Base-by-base conservation (phyloP, 345 rosid genomes). In the Populus euphratica region DNA sequence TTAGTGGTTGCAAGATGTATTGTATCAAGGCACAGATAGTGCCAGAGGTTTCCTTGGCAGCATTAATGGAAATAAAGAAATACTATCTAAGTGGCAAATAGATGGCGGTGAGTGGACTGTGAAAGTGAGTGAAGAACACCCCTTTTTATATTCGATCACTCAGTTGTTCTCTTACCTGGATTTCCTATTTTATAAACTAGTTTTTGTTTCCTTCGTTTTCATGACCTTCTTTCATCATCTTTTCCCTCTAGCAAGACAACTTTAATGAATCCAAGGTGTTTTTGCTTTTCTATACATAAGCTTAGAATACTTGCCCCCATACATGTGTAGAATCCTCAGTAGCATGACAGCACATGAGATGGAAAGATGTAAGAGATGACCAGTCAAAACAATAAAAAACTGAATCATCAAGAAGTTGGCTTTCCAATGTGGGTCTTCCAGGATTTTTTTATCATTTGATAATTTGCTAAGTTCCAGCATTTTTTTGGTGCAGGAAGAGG, bases 11-110 rank as follows among this genome's bases (percentile, higher is more conserved):
- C 83, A 78, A 75, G 81, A 69, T 82, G 77, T 72, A 44, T 41
- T 33, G 81, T 56, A 23, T 23, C 5, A 59, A 83, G 62, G 76
- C 77, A 68, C 78, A 80, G 84, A 85, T 83, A 81, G 74, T 87
- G 90, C 87, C 89, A 87, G 89, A 82, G 82, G 78, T 59, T 81
- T 74, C 78, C 81, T 76, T 85, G 90, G 92, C 85, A 75, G 82
- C 72, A 86, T 76, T 78, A 52, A 50, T 50, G 82, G 50, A 52
- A 62, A 70, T 73, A 69, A 78, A 78, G 62, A 67, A 83, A 29
- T 70, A 72, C 56, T 78, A 80, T 72, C 85, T 41, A 80, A 84
- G 86, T 86, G 89, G 87, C 86, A 78, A 65, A 70, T 76, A 69
- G 89, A 86, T 83, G 86, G 84, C 82, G 79, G 81, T 49, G 82